Percentiles rank a stretch among this genome's conserved stretches.
Conservation (phyloP, 2,329 filamentous ascomycete genomes). For the Fusarium humuli region DNA sequence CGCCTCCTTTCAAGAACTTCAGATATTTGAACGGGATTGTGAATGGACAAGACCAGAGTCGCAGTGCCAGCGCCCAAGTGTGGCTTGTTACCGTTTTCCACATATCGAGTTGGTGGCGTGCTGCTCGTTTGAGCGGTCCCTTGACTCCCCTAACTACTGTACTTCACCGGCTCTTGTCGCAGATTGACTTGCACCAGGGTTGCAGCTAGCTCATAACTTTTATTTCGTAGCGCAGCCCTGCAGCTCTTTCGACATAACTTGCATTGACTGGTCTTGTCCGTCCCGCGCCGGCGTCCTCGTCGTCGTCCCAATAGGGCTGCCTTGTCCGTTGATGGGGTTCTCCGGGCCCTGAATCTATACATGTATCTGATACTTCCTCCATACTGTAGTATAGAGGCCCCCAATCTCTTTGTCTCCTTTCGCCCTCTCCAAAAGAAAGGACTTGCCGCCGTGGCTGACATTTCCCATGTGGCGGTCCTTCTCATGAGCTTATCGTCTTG, state of each 20-base stretch:
- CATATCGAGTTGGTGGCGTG: conserved; percentile 37
- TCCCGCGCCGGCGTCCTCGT: conserved; percentile 29
- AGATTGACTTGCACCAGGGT: conserved; percentile 32
- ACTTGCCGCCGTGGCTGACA: conserved; percentile 38
- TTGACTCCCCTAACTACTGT: conserved; percentile 20
- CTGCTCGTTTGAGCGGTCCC: conserved; percentile 17
- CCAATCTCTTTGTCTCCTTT: conserved; percentile 32
- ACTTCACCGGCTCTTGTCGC: conserved; percentile 27
- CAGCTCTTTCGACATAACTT: conserved; percentile 28
- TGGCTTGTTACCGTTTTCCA: conserved; percentile 35
- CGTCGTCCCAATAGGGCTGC: conserved; percentile 42
- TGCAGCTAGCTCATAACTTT: conserved; percentile 29
- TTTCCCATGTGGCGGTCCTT: conserved; percentile 35
- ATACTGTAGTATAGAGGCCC: conserved; percentile 35
- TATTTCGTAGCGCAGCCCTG: conserved; percentile 40
- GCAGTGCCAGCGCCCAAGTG: conserved; percentile 25
- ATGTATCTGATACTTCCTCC: conserved; percentile 42
- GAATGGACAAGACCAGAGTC: conserved; percentile 11
- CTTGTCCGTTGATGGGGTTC: conserved; percentile 40
- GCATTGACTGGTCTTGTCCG: conserved; percentile 31
- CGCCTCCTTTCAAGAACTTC: conserved; percentile 20
- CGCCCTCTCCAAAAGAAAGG: conserved; percentile 32
- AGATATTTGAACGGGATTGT: conserved; percentile 23
- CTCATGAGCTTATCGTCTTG: conserved; percentile 34
- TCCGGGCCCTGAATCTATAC: conserved; percentile 31